Base-by-base conservation (phyloP, 192 early-diverging fungal species). In the Neocallimastix lanati region DNA sequence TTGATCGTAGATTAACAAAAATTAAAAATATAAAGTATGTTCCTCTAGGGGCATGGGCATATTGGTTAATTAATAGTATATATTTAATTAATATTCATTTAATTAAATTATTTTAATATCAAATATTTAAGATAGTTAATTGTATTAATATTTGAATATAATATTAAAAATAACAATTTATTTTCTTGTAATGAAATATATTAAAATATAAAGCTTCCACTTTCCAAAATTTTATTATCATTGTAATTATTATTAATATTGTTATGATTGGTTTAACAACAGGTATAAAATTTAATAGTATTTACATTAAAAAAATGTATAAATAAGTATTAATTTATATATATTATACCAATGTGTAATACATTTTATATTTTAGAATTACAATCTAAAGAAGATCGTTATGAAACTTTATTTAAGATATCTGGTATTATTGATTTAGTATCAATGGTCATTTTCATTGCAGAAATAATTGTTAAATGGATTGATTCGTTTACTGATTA, bases 31-130 rank as follows among this genome's bases (percentile, higher is more conserved):
- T 84, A 27, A 81, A 83, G 28, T 36, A 80, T 28, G 28, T 86
- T 33, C 85, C 85, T 3, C 38, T 86, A 16, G 85, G 85, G 3
- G 85, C 85, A 1, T 86, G 85, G 85, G 85, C 85, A 15, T 38
- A 76, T 29, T 86, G 85, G 85, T 78, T 83, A 18, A 79, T 81
- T 4, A 36, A 81, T 40, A 58, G 40, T 38, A 40, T 25, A 21
- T 77, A 37, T 30, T 4, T n/a, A n/a, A n/a, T n/a, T n/a, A n/a
- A n/a, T n/a, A n/a, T n/a, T n/a, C n/a, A n/a, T n/a, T n/a, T n/a
- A n/a, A n/a, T n/a, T n/a, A n/a, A n/a, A n/a, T n/a, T n/a, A n/a
- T n/a, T n/a, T n/a, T n/a, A n/a, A n/a, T n/a, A n/a, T n/a, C n/a
- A n/a, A n/a, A n/a, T n/a, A n/a, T n/a, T n/a, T n/a, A n/a, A n/a